These are phyloP conservation scores for Carex cristatella DNA, from an alignment of 176 grass and related monocot genomes.

Conservation along the genomic window DNA sequence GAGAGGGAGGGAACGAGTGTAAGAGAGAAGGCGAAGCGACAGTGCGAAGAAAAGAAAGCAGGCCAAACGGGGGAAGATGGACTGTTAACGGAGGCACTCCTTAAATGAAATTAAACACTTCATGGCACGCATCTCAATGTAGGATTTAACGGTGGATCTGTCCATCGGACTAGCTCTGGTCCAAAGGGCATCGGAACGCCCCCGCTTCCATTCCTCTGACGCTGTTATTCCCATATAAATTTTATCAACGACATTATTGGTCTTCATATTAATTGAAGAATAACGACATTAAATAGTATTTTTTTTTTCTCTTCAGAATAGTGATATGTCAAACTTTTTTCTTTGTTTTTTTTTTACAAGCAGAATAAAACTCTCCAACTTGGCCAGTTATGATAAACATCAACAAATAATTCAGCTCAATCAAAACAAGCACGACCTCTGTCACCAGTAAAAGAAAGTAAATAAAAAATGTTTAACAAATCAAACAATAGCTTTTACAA, in stretches of 20 bases:
- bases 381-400: not conserved
- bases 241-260: not conserved
- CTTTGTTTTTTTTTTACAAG: not conserved
- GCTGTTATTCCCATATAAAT: not conserved
- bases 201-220: not conserved
- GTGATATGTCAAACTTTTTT: not conserved
- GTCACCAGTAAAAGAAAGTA: not conserved
- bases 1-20: too few relatives aligned
- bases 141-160: too few relatives aligned
- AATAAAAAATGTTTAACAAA: conserved; percentile 20
- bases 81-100: too few relatives aligned
- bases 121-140: too few relatives aligned
- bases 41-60: too few relatives aligned
- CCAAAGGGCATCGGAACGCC: too few relatives aligned
- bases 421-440: not conserved
- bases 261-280: not conserved
- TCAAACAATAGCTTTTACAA: conserved; percentile 18
- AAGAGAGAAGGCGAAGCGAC: too few relatives aligned
- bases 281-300: not conserved
- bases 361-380: not conserved
- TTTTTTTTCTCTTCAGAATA: not conserved
- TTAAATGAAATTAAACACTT: too few relatives aligned
- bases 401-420: not conserved
- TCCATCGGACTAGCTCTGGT: too few relatives aligned
- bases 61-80: too few relatives aligned